Evolutionary conservation across 73 alveolate species (phyloP).

Genomic region (Diophrys appendiculata): DNA sequence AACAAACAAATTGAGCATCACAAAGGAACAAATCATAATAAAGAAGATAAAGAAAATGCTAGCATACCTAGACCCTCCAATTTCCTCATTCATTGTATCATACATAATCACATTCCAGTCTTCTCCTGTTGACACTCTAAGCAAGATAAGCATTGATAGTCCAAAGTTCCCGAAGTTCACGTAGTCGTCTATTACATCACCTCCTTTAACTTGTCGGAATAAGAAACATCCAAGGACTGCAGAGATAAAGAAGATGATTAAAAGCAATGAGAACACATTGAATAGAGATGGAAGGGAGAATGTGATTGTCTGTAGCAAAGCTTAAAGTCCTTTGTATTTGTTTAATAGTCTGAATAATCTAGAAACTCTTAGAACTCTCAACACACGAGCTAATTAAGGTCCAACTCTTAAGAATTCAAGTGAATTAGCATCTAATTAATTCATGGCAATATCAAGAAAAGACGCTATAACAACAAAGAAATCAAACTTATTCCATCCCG

Average conservation of each 20-base stretch:
- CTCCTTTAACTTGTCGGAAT: constrained; percentile 45
- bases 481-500: constrained; percentile 93
- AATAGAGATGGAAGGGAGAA: constrained; percentile 89
- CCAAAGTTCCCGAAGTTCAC: constrained; percentile 84
- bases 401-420: constrained; percentile 73
- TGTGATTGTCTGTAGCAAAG: constrained; percentile 67
- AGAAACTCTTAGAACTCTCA: constrained; percentile 76
- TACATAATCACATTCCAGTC: constrained; percentile 87
- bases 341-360: constrained; percentile 72
- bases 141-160: constrained; percentile 73
- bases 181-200: constrained; percentile 53
- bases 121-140: constrained; percentile 96
- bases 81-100: constrained; percentile 31
- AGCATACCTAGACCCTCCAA: constrained; percentile 36
- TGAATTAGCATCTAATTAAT: constrained; percentile 65
- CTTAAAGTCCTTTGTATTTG: constrained; percentile 69
- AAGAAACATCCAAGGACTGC: constrained; percentile 92
- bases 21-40: constrained; percentile 56
- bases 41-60: constrained; percentile 43
- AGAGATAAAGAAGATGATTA: constrained; percentile 86
- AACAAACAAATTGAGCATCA: constrained; percentile 92
- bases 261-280: constrained; percentile 81
- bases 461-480: constrained; percentile 93
- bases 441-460: constrained; percentile 75
- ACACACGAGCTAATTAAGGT: constrained; percentile 88